Evolutionary conservation across 495 filamentous ascomycete genomes (phyloP).

Genomic region (Aspergillus ostianus): DNA sequence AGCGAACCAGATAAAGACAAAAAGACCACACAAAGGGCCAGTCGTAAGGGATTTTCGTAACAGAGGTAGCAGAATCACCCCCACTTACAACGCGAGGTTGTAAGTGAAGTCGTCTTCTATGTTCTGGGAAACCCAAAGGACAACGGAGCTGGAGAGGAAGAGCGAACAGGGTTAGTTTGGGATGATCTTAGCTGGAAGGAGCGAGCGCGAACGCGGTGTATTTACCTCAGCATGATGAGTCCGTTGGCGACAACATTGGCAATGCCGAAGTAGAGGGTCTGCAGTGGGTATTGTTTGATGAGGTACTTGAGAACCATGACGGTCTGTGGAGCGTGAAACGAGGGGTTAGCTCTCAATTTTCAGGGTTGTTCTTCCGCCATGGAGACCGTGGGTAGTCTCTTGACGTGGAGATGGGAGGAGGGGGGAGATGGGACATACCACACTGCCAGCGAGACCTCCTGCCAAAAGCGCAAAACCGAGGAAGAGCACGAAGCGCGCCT

Average conservation of each 20-base stretch:
- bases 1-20: not conserved
- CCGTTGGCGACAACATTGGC: constrained; percentile 89
- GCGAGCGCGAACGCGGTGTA: constrained; percentile 11
- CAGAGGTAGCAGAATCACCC: not conserved
- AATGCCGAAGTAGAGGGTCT: constrained; percentile 88
- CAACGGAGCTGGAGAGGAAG: constrained; percentile 60
- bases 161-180: constrained; percentile 18
- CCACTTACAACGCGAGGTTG: constrained; percentile 74
- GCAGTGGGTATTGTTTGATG: constrained; percentile 72
- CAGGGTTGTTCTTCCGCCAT: too few species aligned
- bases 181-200: not conserved
- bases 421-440: constrained; percentile 44
- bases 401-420: not conserved
- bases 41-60: not conserved
- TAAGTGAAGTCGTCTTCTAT: constrained; percentile 99
- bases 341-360: constrained; percentile 2
- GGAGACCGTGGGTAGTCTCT: too few species aligned
- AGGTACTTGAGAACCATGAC: constrained; percentile 92
- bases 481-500: constrained; percentile 92
- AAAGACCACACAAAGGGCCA: not conserved
- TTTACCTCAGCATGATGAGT: constrained; percentile 82
- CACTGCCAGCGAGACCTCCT: constrained; percentile 88
- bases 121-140: constrained; percentile 97
- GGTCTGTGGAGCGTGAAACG: constrained; percentile 39
- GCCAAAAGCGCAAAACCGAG: constrained; percentile 92